Percentiles rank a stretch among this genome's conserved stretches.
phyloP scores from a whole-genome alignment of 2,329 filamentous ascomycete genomes.

The Cladobotryum protrusum region DNA sequence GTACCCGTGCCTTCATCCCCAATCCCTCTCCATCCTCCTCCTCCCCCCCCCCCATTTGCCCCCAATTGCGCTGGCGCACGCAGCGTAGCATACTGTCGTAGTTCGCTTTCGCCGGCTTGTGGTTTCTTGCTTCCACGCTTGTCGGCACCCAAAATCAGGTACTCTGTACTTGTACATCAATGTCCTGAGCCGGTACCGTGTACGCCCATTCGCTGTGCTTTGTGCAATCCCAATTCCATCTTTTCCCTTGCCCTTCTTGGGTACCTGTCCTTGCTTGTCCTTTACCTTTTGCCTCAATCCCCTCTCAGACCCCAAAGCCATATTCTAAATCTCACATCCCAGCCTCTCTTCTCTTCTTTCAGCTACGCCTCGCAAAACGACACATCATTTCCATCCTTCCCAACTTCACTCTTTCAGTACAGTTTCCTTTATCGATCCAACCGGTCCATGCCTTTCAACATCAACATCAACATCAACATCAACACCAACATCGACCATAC shows the following conservation, averaged over 20 bases:
- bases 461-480: not conserved
- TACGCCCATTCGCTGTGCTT: not conserved
- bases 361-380: not conserved
- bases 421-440: not conserved
- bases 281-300: slow-evolving; percentile 5
- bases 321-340: slow-evolving; percentile 10
- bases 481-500: not conserved
- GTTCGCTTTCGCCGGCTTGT: too few species aligned
- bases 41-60: not conserved
- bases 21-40: not conserved
- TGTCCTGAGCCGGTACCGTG: not conserved
- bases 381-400: not conserved
- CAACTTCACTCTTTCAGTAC: not conserved
- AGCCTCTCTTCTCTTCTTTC: slow-evolving; percentile 7
- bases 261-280: slow-evolving; percentile 3
- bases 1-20: too few species aligned
- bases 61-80: not conserved
- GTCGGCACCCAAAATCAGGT: not conserved
- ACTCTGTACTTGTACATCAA: not conserved
- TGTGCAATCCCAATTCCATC: slow-evolving; percentile 2
- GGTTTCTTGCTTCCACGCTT: too few species aligned
- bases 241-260: slow-evolving; percentile 5
- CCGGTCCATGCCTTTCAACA: not conserved
- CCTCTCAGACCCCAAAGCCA: slow-evolving; percentile 6
- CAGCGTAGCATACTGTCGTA: too few species aligned